Conservation (phyloP, 129 eudicot species). For the Saposhnikovia divaricata region DNA sequence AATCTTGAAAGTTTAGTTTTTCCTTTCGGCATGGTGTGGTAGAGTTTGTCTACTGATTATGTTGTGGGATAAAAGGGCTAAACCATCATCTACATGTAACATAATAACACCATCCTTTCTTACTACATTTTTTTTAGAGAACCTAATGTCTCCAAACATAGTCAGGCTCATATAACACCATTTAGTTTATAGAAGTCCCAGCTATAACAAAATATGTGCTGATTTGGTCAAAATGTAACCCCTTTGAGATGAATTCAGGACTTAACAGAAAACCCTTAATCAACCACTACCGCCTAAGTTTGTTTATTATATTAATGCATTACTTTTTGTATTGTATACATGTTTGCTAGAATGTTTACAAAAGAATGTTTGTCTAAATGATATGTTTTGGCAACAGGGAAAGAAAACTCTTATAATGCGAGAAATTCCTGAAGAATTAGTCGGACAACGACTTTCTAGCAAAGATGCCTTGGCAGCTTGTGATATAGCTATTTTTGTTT, state of each 20-base stretch:
- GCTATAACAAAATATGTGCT: not conserved
- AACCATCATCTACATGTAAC: not conserved
- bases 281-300: not conserved
- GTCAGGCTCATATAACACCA: not conserved
- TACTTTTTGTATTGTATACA: not conserved
- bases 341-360: not conserved
- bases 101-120: not conserved
- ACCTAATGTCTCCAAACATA: not conserved
- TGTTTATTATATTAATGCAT: not conserved
- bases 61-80: not conserved
- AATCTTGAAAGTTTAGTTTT: not conserved
- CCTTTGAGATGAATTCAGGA: not conserved
- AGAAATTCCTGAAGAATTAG: constrained; percentile 78
- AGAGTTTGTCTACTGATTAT: not conserved
- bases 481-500: constrained; percentile 82
- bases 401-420: constrained; percentile 70
- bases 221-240: not conserved
- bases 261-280: not conserved
- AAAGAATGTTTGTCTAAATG: not conserved
- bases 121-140: not conserved
- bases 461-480: constrained; percentile 85
- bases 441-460: constrained; percentile 35
- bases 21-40: not conserved
- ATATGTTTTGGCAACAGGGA: constrained; percentile 35
- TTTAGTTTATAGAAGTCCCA: not conserved